Base-by-base conservation (phyloP, 176 grass and related monocot species). In the Calamus simplicifolius region DNA sequence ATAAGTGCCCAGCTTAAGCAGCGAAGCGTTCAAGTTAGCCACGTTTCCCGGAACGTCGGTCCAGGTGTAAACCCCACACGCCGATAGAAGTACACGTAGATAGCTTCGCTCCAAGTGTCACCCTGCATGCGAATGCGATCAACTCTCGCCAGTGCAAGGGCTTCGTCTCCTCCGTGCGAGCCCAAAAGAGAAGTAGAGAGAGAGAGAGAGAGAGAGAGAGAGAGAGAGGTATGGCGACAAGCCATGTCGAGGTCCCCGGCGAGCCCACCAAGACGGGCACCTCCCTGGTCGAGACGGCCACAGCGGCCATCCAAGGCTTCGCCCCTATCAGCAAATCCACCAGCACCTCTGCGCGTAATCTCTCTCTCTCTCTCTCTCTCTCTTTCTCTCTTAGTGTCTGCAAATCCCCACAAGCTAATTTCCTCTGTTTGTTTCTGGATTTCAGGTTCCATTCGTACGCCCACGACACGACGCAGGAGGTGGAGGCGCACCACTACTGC, bases 401-500 rank as follows among this genome's bases (percentile, higher is more conserved):
- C 14, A 25, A 26, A 19, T 67, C 14, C 13, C 19, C 17, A 1
- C 15, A 18, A 10, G 15, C 3, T 30, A 25, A 4, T 49, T 18
- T 16, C 18, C 4, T 6, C 17, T 52, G 17, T 19, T 25, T 31
- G 17, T 30, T n/a, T 12, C 1, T 3, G n/a, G 4, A 25, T 59
- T 57, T 5, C 25, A 82, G 79, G 21, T 90, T 96, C 74, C 91
- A 96, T 61, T 87, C 84, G 74, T 95, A 95, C 75, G 77, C 59
- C 0, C 67, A 90, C 78, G 91, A 95, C 82, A 84, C 90, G 91
- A 58, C 61, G 16, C 73, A 86, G 52, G 83, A 90, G 71, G 83
- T 92, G 70, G 88, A 92, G 73, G 88, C 88, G 51, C 88, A 92
- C 80, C 88, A 92, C 73, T 92, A 83, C 66, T 92, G 88, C 77